These are phyloP conservation scores for Lecanicillium sp. DNA, from an alignment of 2,329 filamentous ascomycete species.

Conservation along the genomic window DNA sequence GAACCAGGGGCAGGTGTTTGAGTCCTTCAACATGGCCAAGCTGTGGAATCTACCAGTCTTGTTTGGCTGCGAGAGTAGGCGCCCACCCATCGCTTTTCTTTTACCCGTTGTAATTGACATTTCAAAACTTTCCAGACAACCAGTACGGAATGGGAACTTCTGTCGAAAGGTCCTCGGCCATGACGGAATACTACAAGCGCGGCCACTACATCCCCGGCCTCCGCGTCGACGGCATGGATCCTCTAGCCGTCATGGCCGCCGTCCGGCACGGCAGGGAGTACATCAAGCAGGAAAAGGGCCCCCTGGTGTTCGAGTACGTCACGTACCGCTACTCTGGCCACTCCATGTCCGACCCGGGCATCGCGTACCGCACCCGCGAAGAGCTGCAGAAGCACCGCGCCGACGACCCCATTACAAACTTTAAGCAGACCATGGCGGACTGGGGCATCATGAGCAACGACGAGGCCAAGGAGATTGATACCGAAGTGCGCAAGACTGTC, in stretches of 20 bases:
- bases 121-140: too few relatives aligned
- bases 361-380: conserved; percentile 97
- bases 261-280: conserved; percentile 90
- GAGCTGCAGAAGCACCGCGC: conserved; percentile 99
- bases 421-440: conserved; percentile 96
- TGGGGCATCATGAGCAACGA: conserved; percentile 89
- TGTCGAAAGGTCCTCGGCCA: conserved; percentile 82
- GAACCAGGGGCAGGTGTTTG: conserved; percentile 99
- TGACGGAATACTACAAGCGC: conserved; percentile 99
- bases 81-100: too few relatives aligned
- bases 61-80: conserved; percentile 97
- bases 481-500: conserved; percentile 80
- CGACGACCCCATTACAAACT: conserved; percentile 93
- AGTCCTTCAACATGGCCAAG: conserved; percentile 99
- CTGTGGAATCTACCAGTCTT: conserved; percentile 94
- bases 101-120: too few relatives aligned
- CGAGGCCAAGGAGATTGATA: conserved; percentile 92
- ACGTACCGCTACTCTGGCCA: conserved; percentile 99
- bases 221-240: conserved; percentile 99
- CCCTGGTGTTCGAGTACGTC: conserved; percentile 95
- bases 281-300: conserved; percentile 74
- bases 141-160: conserved; percentile 99
- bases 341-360: conserved; percentile 99
- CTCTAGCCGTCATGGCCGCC: conserved; percentile 93
- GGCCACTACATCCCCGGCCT: conserved; percentile 98